Evolutionary conservation across 176 grass and related monocot species (phyloP), one percentile per base, ranked within the genome.

Genomic region (Saccharum spontaneum): DNA sequence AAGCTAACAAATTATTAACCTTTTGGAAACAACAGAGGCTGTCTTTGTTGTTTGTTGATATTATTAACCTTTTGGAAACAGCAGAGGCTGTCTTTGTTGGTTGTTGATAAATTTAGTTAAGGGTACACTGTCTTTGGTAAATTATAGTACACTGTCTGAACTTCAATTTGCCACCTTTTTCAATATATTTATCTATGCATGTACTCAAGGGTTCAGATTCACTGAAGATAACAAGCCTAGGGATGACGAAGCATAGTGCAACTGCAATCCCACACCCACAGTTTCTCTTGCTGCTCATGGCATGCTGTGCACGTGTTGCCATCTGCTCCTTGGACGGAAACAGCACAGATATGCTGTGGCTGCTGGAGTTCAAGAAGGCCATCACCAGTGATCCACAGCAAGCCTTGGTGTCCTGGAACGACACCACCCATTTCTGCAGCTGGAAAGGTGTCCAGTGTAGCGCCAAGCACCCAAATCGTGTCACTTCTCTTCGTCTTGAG

Each of bases 331-430:
- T 34, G 0, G 14, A 7, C 5, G 6, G 28, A 67, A 67, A 34
- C 64, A 34, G 1, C 64, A 34, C 28, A 67, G 64, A 67, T 17
- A 67, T 14, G 28, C 14, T 33, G 28, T 16, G 9, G 14, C 33
- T 67, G 7, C 31, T 67, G 10, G 65, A 67, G 22, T 67, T 67
- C 31, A 67, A 67, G 22, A 37, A 24, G 22, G 9, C 65, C 3
- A 36, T 36, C 9, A 36, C 33, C n/a, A 20, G 36, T 16, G 64
- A 81, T 69, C 79, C 45, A 69, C 31, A 69, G 46, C 65, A 69
- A 38, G 23, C 77, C 10, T 40, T 88, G 23, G 60, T n/a, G 44
- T 84, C 64, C 2, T 88, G 80, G 86, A 88, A 88, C 23, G 48
- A 84, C 23, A 88, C 64, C 86, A 84, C 11, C 8, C 11, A 54